phyloP scores from a whole-genome alignment of 768 basidiomycete genomes.

The Tephrocybe sp. region DNA sequence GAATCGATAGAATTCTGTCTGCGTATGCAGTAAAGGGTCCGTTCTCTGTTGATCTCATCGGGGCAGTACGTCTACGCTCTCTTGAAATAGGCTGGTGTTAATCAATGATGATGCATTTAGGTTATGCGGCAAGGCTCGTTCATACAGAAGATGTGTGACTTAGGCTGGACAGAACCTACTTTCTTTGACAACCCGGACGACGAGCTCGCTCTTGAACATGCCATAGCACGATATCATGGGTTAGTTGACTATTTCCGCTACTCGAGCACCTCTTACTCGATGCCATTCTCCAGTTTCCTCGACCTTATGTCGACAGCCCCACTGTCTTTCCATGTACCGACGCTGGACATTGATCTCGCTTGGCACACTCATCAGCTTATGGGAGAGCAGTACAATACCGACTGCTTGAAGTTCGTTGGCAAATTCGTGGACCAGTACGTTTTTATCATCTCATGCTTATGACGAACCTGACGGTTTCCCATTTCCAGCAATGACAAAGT shows the following conservation, averaged over 20 bases:
- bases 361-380: conserved; percentile 77
- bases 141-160: conserved; percentile 47
- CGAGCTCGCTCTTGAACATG: conserved; percentile 43
- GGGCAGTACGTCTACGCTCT: conserved; percentile 41
- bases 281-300: conserved; percentile 39
- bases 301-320: conserved; percentile 50
- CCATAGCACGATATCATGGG: conserved; percentile 59
- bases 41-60: conserved; percentile 56
- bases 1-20: conserved; percentile 36
- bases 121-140: conserved; percentile 59
- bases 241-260: conserved; percentile 17
- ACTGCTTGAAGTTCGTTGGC: conserved; percentile 41
- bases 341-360: conserved; percentile 68
- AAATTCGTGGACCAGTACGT: conserved; percentile 21
- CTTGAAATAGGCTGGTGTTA: neutral
- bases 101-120: conserved; percentile 21
- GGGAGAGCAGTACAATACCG: conserved; percentile 40
- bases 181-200: conserved; percentile 38
- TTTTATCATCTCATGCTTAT: neutral
- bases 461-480: too few species aligned
- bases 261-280: too few species aligned
- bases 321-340: conserved; percentile 49
- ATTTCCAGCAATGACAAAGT: neutral
- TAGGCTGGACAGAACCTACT: conserved; percentile 48
- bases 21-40: conserved; percentile 51